Percentiles rank a stretch among this genome's conserved stretches.
Evolutionary conservation across 495 filamentous ascomycete genomes (phyloP).

Genomic region (Trichoderma parareesei): DNA sequence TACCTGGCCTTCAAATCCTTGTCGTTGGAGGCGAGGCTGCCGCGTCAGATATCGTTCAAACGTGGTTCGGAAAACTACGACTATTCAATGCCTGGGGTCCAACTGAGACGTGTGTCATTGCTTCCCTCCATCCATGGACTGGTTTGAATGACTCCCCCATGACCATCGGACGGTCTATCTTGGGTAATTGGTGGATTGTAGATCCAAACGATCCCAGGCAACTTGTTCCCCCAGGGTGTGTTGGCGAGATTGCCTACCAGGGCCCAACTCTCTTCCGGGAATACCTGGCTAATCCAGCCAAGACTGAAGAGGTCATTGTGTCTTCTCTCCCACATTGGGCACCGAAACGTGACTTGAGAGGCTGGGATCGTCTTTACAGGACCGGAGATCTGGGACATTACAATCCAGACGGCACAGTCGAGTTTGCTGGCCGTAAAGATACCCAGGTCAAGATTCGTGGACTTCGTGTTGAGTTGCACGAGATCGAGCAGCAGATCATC

Average conservation of each 20-base stretch:
- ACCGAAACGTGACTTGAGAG: slow-evolving; percentile 16
- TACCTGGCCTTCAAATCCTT: slow-evolving; percentile 36
- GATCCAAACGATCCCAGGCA: slow-evolving; percentile 37
- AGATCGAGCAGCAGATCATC: slow-evolving; percentile 17
- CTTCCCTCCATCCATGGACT: slow-evolving; percentile 16
- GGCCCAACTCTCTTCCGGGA: slow-evolving; percentile 39
- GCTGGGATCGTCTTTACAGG: slow-evolving; percentile 22
- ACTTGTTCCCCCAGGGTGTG: slow-evolving; percentile 36
- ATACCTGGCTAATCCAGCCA: slow-evolving; percentile 46
- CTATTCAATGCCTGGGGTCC: slow-evolving; percentile 29
- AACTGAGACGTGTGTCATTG: slow-evolving; percentile 21
- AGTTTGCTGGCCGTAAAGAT: slow-evolving; percentile 11
- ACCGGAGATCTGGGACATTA: slow-evolving; percentile 44
- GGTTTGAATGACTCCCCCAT: slow-evolving; percentile 17
- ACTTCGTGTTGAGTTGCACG: slow-evolving; percentile 23
- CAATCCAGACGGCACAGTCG: slow-evolving; percentile 19
- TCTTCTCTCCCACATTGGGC: slow-evolving; percentile 19
- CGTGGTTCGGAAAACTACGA: slow-evolving; percentile 16
- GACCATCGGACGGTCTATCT: slow-evolving; percentile 35
- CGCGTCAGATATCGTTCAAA: slow-evolving; percentile 11
- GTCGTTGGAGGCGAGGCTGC: slow-evolving; percentile 36
- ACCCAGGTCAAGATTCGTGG: slow-evolving; percentile 24
- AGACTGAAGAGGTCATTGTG: slow-evolving; percentile 44
- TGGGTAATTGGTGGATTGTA: slow-evolving; percentile 37
- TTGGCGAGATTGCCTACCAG: slow-evolving; percentile 40